Conservation (phyloP, 208 protist species). For the Naegleria fowleri region DNA sequence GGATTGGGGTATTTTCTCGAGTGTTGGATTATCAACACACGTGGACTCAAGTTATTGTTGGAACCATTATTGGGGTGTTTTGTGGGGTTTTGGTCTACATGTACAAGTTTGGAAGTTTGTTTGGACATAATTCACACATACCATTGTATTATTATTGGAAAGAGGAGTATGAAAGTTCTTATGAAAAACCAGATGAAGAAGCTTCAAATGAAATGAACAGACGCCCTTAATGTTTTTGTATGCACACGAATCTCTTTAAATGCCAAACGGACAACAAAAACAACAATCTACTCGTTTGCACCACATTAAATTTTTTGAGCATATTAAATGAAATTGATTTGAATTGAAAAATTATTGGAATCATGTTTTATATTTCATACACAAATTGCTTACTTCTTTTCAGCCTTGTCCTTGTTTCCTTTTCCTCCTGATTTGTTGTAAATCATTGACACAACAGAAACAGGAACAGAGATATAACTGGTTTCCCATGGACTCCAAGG, state of each 20-base stretch:
- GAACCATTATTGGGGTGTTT: neutral
- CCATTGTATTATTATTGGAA: neutral
- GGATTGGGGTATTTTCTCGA: neutral
- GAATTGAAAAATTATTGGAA: too few species aligned
- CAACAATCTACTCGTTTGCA: too few species aligned
- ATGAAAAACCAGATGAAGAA: too few species aligned
- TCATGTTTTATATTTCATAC: too few species aligned
- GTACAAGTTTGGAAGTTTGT: neutral
- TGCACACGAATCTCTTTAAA: too few species aligned
- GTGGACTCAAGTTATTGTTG: neutral
- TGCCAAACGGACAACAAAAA: too few species aligned
- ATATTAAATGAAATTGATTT: too few species aligned
- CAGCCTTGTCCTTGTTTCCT: neutral
- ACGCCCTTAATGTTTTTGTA: too few species aligned
- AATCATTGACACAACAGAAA: neutral
- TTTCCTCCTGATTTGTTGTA: neutral
- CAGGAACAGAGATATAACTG: neutral
- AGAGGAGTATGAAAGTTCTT: too few species aligned
- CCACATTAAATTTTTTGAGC: too few species aligned
- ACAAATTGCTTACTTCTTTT: too few species aligned
- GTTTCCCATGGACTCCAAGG: neutral
- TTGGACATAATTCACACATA: neutral
- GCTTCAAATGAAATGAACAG: too few species aligned
- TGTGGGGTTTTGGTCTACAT: neutral
- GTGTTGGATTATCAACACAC: neutral